Percentiles rank a stretch among this genome's conserved stretches.
Conservation (phyloP, 148 eudicot species). For the Persicaria tinctoria region DNA sequence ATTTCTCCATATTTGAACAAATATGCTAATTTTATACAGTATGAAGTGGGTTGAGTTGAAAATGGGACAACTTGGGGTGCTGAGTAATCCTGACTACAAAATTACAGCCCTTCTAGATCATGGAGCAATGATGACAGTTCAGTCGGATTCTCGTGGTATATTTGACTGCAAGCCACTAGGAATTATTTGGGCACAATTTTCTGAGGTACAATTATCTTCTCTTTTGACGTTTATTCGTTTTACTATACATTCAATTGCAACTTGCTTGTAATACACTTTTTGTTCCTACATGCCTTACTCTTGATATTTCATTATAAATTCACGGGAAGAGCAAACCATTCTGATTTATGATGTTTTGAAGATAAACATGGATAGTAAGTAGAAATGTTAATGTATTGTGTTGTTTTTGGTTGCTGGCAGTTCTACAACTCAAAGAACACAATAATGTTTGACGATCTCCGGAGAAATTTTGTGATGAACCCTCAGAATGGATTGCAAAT, state of each 20-base stretch:
- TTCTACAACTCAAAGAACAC: constrained; percentile 79
- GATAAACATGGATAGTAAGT: neutral
- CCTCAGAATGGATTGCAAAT: constrained; percentile 89
- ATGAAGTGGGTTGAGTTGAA: constrained; percentile 98
- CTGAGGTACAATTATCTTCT: constrained; percentile 50
- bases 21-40: constrained; percentile 35
- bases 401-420: constrained; percentile 34
- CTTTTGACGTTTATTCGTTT: constrained; percentile 1
- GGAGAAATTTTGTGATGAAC: constrained; percentile 93
- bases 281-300: neutral
- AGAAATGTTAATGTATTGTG: neutral
- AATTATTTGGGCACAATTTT: constrained; percentile 80
- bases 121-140: constrained; percentile 92
- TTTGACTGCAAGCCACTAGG: constrained; percentile 95
- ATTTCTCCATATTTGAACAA: neutral
- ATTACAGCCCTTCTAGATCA: constrained; percentile 94
- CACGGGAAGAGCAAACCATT: too few relatives aligned
- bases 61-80: constrained; percentile 96
- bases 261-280: neutral
- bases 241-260: constrained; percentile 1
- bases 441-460: constrained; percentile 92
- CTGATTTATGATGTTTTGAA: neutral
- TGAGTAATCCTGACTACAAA: constrained; percentile 76
- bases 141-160: constrained; percentile 77
- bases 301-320: too few relatives aligned